Base-by-base conservation (phyloP, 2,329 filamentous ascomycete genomes). In the Pseudogymnoascus pannorum region DNA sequence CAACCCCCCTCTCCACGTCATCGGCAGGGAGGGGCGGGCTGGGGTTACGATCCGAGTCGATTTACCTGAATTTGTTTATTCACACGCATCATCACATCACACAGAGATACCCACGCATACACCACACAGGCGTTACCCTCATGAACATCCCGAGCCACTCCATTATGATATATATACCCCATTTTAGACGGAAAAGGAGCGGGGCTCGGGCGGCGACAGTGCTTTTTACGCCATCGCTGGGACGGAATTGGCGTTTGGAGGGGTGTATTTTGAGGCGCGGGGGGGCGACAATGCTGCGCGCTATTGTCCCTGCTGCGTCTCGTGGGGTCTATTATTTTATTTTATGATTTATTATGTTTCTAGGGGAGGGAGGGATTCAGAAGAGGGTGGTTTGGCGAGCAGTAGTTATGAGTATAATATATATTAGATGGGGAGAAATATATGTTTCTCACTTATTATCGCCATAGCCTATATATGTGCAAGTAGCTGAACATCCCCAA, bases 211-310 rank as follows among this genome's bases (percentile, higher is more conserved):
- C 71, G 70, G 72, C 72, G 74, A 78, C 70, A 79, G 75, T 79
- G 76, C 73, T 74, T 66, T 54, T 67, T 76, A 73, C 77, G 76
- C 76, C 76, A 79, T 78, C 72, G 74, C 74, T 73, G 73, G 75
- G 76, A 76, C 71, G 75, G 76, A 74, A 75, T 78, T 74, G 75
- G 74, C 72, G 74, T 76, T 74, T 72, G 71, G 72, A 75, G 73
- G 65, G 57, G 33, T 58, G 33, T 35, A 35, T 58, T 36, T 54
- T 29, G 44, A 7, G 57, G 20, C 71, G 72, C 66, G 40, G 70
- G 71, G 72, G 68, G 68, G 69, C 71, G 77, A 82, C 77, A 82
- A 82, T 82, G 79, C 75, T 72, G 68, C 77, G 75, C 80, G 79
- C 80, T 82, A 82, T 81, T 75, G 74, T 68, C 66, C 68, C 16